Percentiles rank a stretch among this genome's conserved stretches.
These are phyloP conservation scores for Fusarium multiceps DNA, from an alignment of 2,329 filamentous ascomycete genomes.

Conservation along the genomic window DNA sequence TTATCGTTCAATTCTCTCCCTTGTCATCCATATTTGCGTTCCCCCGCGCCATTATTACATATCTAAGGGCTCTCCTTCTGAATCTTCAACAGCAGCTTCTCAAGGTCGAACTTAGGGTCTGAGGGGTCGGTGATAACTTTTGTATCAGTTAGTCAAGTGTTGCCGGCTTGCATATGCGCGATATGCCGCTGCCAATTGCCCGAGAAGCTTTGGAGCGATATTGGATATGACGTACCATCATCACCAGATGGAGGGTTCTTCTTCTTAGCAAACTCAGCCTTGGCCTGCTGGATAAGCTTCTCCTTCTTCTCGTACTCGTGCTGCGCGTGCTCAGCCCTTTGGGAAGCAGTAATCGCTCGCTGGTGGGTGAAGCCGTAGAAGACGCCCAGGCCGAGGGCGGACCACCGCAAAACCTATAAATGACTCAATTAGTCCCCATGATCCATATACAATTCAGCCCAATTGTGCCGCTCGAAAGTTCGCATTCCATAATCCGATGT, in stretches of 20 bases:
- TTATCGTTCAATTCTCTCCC: constrained; percentile 44
- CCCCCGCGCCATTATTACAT: constrained; percentile 28
- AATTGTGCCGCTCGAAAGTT: constrained; percentile 30
- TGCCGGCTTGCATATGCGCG: not conserved
- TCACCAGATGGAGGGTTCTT: constrained; percentile 66
- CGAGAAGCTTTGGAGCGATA: constrained; percentile 9
- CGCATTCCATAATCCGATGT: constrained; percentile 24
- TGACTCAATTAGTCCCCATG: constrained; percentile 46
- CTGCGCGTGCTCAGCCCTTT: constrained; percentile 77
- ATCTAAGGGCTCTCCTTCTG: constrained; percentile 63
- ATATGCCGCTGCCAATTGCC: constrained; percentile 30
- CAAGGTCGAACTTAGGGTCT: constrained; percentile 92
- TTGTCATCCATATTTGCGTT: constrained; percentile 44
- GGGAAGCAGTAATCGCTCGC: constrained; percentile 77
- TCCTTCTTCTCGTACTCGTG: constrained; percentile 92
- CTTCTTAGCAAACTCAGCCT: constrained; percentile 84
- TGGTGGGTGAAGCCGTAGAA: constrained; percentile 98
- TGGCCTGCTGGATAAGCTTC: constrained; percentile 90
- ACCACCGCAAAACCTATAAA: constrained; percentile 92
- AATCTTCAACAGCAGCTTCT: constrained; percentile 80
- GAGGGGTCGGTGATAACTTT: constrained; percentile 70
- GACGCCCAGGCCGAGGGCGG: constrained; percentile 88
- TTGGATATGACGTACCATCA: constrained; percentile 47
- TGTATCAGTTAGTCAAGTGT: constrained; percentile 38
- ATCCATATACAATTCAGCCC: constrained; percentile 12